Conservation (phyloP, 768 basidiomycete genomes). For the Auricularia sp. region DNA sequence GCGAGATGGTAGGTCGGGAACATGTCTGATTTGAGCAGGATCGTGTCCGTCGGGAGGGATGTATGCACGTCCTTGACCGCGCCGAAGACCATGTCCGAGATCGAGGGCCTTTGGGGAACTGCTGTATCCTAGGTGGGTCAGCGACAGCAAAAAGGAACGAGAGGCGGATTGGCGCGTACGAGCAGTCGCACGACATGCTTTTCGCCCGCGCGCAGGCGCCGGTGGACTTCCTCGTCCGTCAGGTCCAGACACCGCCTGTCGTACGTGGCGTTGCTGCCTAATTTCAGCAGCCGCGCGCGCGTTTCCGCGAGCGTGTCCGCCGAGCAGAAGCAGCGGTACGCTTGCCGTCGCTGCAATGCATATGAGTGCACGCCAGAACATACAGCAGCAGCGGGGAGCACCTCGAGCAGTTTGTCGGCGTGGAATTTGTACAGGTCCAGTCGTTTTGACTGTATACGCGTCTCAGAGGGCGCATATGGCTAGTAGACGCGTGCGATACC, state of each 20-base stretch:
- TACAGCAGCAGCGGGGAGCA: conserved; percentile 22
- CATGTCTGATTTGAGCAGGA: conserved; percentile 83
- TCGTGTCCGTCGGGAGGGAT: conserved; percentile 78
- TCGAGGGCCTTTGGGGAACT: conserved; percentile 39
- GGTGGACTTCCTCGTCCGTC: conserved; percentile 73
- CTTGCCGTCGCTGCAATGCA: conserved; percentile 63
- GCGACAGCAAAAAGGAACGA: not conserved
- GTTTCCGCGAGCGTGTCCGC: conserved; percentile 57
- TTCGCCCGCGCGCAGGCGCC: conserved; percentile 66
- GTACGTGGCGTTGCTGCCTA: conserved; percentile 73
- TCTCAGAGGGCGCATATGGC: conserved; percentile 3
- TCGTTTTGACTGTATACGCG: conserved; percentile 64
- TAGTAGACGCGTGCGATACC: conserved; percentile 29
- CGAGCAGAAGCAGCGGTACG: conserved; percentile 93
- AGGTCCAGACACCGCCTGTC: conserved; percentile 83
- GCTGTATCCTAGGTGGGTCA: conserved; percentile 40
- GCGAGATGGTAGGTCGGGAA: conserved; percentile 97
- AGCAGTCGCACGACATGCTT: conserved; percentile 80
- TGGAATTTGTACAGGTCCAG: conserved; percentile 75
- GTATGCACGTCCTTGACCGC: conserved; percentile 61
- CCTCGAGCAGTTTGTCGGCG: conserved; percentile 65
- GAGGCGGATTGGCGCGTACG: conserved; percentile 33
- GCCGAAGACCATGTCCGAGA: conserved; percentile 70
- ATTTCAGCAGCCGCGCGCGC: conserved; percentile 57
- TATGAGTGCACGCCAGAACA: not conserved